Conservation (phyloP, 2,329 filamentous ascomycete genomes). For the Pseudocercospora ulei region DNA sequence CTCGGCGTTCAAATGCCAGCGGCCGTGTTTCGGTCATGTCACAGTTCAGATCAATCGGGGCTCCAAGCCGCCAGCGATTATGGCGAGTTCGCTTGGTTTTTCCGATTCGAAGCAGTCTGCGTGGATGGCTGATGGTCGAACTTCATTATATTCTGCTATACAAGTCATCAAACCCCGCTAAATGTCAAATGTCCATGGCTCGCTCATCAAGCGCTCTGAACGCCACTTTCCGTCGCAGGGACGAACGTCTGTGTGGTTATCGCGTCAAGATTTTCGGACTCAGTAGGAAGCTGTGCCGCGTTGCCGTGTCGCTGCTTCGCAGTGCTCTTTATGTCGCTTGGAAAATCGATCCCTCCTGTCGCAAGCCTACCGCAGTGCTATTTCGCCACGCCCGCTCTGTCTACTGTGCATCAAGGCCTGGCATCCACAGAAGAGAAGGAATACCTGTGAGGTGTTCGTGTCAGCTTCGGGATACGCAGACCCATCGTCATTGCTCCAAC, state of each 20-base stretch:
- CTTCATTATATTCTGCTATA: constrained; percentile 6
- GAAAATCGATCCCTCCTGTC: not conserved
- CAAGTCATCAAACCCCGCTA: constrained; percentile 8
- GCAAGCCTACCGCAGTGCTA: constrained; percentile 54
- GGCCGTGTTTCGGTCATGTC: too few relatives aligned
- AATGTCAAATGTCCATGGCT: constrained; percentile 4
- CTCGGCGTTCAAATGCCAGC: too few relatives aligned
- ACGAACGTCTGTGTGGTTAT: not conserved
- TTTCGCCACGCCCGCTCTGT: constrained; percentile 72
- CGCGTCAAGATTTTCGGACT: not conserved
- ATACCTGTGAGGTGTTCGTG: constrained; percentile 50
- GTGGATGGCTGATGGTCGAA: not conserved
- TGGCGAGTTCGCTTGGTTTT: constrained; percentile 6
- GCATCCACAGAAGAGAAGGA: constrained; percentile 82
- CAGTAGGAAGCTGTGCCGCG: constrained; percentile 5
- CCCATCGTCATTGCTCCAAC: not conserved
- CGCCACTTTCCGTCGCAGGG: not conserved
- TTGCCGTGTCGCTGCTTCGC: constrained; percentile 4
- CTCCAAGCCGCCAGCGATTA: too few relatives aligned
- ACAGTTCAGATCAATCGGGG: too few relatives aligned
- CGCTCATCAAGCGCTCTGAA: not conserved
- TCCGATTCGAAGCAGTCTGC: not conserved
- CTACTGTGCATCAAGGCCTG: constrained; percentile 80
- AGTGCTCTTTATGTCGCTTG: constrained; percentile 3
- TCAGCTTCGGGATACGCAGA: not conserved